Percentiles rank a stretch among this genome's conserved stretches.
Conservation (phyloP, 192 early-diverging fungal species). For the Jimgerdemannia lactiflua region DNA sequence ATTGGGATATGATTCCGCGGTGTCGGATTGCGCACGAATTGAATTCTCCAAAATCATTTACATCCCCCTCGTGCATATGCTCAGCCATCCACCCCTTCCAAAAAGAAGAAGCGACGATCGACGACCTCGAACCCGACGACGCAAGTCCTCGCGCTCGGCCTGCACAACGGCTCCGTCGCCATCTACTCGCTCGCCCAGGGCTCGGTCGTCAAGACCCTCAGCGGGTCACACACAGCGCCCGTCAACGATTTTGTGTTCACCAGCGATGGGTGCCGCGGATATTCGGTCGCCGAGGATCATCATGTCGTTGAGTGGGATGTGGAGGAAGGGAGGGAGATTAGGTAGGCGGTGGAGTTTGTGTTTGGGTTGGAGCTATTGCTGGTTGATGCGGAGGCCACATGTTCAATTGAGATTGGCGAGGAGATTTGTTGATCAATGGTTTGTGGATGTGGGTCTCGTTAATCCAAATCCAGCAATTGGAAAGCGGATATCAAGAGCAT, state of each 20-base stretch:
- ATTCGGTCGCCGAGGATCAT: constrained; percentile 46
- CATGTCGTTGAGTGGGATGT: constrained; percentile 54
- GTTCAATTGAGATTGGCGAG: neutral
- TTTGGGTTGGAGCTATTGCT: neutral
- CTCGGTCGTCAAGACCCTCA: constrained; percentile 33
- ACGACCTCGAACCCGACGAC: constrained; percentile 4
- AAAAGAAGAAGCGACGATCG: constrained; percentile 35
- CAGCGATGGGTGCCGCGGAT: constrained; percentile 40
- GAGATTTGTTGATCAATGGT: neutral
- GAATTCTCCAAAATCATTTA: neutral
- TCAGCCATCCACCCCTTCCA: constrained; percentile 11
- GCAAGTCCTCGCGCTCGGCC: constrained; percentile 48
- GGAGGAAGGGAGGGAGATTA: constrained; percentile 35
- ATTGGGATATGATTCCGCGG: no score
- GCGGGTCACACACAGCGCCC: constrained; percentile 41
- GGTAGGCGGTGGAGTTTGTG: constrained; percentile 8
- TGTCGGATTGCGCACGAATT: no score
- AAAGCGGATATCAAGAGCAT: constrained; percentile 46
- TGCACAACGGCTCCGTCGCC: constrained; percentile 41
- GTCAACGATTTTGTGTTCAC: constrained; percentile 49
- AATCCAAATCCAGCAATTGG: constrained; percentile 33
- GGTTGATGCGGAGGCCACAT: neutral
- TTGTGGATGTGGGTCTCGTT: no score
- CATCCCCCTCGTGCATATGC: neutral
- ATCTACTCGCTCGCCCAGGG: constrained; percentile 52